These are phyloP conservation scores for Zalaria obscura DNA, from an alignment of 2,329 filamentous ascomycete species.

Conservation along the genomic window DNA sequence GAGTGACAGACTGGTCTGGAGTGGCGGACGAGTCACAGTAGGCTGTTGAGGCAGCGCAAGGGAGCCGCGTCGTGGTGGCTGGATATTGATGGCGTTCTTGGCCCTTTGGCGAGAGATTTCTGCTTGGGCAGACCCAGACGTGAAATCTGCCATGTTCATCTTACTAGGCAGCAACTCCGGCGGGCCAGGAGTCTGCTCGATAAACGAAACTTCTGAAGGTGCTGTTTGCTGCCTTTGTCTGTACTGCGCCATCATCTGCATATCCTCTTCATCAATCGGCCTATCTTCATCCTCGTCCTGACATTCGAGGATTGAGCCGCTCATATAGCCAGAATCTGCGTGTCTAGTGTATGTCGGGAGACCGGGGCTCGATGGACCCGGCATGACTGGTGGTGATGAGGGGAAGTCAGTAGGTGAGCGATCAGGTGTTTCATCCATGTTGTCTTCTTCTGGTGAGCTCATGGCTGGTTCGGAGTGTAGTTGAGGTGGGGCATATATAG, in stretches of 20 bases:
- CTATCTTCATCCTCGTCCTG: slow-evolving; percentile 41
- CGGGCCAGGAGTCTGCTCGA: slow-evolving; percentile 24
- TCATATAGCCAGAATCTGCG: slow-evolving; percentile 70
- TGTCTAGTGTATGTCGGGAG: slow-evolving; percentile 33
- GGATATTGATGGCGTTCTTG: slow-evolving; percentile 4
- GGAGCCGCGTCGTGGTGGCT: slow-evolving; percentile 17
- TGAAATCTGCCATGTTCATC: slow-evolving; percentile 7
- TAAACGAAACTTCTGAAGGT: slow-evolving; percentile 14
- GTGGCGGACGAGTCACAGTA: slow-evolving; percentile 20
- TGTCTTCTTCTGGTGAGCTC: slow-evolving; percentile 33
- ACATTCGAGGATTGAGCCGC: slow-evolving; percentile 56
- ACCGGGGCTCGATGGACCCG: slow-evolving; percentile 65
- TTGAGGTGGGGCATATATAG: slow-evolving; percentile 10
- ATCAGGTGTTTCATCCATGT: slow-evolving; percentile 32
- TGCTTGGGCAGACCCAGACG: slow-evolving; percentile 1
- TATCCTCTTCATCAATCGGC: slow-evolving; percentile 22
- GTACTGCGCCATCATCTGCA: slow-evolving; percentile 20
- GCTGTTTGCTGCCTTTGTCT: slow-evolving; percentile 8
- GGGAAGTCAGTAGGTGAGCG: slow-evolving; percentile 70
- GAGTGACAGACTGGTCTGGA: slow-evolving; percentile 10
- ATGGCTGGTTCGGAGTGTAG: slow-evolving; percentile 24
- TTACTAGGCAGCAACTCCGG: slow-evolving; percentile 25
- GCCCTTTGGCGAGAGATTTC: slow-evolving; percentile 6
- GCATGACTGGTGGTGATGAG: slow-evolving; percentile 77
- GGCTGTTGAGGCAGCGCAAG: slow-evolving; percentile 19